Evolutionary conservation across 805 yeast genomes (phyloP), one percentile per base, ranked within the genome.

Genomic region (Candida mattraensis): DNA sequence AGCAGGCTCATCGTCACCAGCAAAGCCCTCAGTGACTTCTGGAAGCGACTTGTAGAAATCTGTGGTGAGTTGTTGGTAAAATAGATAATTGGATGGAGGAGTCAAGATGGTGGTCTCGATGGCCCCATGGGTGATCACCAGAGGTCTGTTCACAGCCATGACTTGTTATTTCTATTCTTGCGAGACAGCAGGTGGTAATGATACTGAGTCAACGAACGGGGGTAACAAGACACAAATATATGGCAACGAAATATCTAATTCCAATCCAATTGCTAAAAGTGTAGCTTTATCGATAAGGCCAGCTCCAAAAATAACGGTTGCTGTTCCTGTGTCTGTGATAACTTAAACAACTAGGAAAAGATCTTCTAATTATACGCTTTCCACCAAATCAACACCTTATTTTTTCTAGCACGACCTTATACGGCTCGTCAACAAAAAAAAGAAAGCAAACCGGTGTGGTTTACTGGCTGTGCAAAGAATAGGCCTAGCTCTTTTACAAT

Each of bases 101-200:
- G 93, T 88, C 54, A 89, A 72, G 35, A 91, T 69, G 14, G 91
- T 83, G 61, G 88, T 87, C 69, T 91, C 98, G 39, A 91, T 77
- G 13, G 85, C 67, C 40, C 96, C 97, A 57, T 87, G 95, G 40
- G 80, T 66, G 52, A 93, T 72, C 36, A 80, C 80, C 58, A 93
- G 73, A 22, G 98, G 96, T 68, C 98, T 78, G 38, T 54, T 59
- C 17, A 58, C 59, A 30, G 60, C 33, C 53, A 54, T 52, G 23
- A 35, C 41, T n/a, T n/a, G n/a, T n/a, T n/a, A n/a, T n/a, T n/a
- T n/a, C n/a, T n/a, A n/a, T n/a, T n/a, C n/a, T n/a, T n/a, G n/a
- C n/a, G n/a, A n/a, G n/a, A n/a, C n/a, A n/a, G n/a, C n/a, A n/a
- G n/a, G n/a, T n/a, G n/a, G n/a, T n/a, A n/a, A n/a, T n/a, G n/a